phyloP scores from a whole-genome alignment of 441 rosid species.

The Erodium moschatum region DNA sequence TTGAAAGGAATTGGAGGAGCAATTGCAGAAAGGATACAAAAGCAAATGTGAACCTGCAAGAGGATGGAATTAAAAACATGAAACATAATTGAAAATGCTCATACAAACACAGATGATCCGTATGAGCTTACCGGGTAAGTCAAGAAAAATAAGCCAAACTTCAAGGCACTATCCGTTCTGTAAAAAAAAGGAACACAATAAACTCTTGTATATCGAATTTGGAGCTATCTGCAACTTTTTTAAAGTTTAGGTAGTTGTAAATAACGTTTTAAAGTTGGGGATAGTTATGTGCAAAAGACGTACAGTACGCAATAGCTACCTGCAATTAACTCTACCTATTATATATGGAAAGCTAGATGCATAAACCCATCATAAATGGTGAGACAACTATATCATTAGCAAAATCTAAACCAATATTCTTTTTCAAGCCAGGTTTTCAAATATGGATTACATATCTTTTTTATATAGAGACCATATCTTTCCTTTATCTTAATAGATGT shows the following conservation, averaged over 20 bases:
- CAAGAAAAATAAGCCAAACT: constrained; percentile 85
- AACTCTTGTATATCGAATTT: neutral
- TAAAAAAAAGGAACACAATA: constrained; percentile 19
- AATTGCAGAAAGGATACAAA: constrained; percentile 73
- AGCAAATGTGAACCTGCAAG: constrained; percentile 75
- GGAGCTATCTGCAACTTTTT: no score
- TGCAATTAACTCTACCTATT: neutral
- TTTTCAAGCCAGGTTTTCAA: no score
- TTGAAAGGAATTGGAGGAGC: constrained; percentile 94
- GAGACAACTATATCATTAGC: neutral
- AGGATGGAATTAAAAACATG: constrained; percentile 18
- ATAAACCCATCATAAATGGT: neutral
- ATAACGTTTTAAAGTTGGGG: no score
- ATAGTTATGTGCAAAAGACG: neutral
- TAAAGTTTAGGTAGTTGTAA: no score
- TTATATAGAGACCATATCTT: no score
- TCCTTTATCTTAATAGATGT: neutral
- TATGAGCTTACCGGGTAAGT: constrained; percentile 53
- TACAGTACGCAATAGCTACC: neutral
- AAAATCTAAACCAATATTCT: neutral
- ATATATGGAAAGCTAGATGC: neutral
- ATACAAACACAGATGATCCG: constrained; percentile 15
- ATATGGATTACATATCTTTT: no score
- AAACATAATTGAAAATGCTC: constrained; percentile 16
- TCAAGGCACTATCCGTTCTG: constrained; percentile 98